phyloP scores from a whole-genome alignment of 2,329 filamentous ascomycete species.

The Sporothrix mexicana region DNA sequence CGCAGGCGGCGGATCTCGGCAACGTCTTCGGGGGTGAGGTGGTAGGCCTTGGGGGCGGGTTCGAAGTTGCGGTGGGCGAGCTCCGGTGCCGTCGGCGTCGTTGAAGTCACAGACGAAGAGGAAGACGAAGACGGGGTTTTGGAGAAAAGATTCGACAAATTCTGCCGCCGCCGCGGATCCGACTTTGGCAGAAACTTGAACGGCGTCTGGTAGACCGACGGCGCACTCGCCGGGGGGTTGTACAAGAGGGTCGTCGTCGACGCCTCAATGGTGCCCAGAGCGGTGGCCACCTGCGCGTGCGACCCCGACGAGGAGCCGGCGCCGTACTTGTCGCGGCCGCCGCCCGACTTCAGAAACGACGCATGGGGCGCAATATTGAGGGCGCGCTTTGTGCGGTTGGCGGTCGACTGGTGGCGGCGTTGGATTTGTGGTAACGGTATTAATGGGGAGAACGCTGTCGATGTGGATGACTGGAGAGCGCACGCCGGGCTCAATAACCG shows the following conservation, averaged over 20 bases:
- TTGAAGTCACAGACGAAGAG: conserved; percentile 35
- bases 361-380: conserved; percentile 66
- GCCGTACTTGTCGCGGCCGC: conserved; percentile 7
- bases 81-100: conserved; percentile 45
- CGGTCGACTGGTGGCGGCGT: conserved; percentile 56
- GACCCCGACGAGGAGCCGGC: conserved; percentile 25
- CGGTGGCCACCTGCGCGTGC: not conserved
- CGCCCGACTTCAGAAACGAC: conserved; percentile 55
- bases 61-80: conserved; percentile 33
- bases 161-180: conserved; percentile 60
- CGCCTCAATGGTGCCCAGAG: conserved; percentile 44
- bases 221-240: conserved; percentile 55
- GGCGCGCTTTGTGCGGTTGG: conserved; percentile 60
- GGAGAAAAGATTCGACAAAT: conserved; percentile 54
- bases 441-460: conserved; percentile 15
- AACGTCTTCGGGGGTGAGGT: conserved; percentile 62
- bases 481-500: not conserved
- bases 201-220: conserved; percentile 67
- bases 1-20: conserved; percentile 65
- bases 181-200: conserved; percentile 67
- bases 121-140: conserved; percentile 36
- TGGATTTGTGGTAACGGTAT: conserved; percentile 1
- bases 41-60: conserved; percentile 46
- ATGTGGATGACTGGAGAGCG: not conserved
- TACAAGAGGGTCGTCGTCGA: conserved; percentile 53